Conservation (phyloP, 2,329 filamentous ascomycete genomes). For the Fusarium liriodendri region DNA sequence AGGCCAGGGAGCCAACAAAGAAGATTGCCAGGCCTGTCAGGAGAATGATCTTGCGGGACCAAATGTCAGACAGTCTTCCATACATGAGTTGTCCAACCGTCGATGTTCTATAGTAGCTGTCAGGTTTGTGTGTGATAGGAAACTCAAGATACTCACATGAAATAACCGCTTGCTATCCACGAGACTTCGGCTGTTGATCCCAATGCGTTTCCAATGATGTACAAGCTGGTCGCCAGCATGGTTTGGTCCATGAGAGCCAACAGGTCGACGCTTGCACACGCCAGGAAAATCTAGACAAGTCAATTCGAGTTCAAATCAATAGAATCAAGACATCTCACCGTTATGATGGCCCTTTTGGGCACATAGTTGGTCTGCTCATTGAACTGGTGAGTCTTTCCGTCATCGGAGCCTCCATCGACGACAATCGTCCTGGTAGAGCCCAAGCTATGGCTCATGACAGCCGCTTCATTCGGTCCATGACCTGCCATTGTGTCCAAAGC, state of each 20-base stretch:
- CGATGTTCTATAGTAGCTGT: constrained; percentile 49
- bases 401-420: constrained; percentile 26
- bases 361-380: constrained; percentile 69
- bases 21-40: constrained; percentile 55
- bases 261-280: constrained; percentile 66
- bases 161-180: constrained; percentile 68
- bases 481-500: background rate
- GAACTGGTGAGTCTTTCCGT: constrained; percentile 50
- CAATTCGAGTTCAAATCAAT: background rate
- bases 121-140: background rate
- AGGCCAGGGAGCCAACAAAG: constrained; percentile 56
- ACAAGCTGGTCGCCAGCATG: constrained; percentile 64
- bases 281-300: constrained; percentile 63
- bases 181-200: constrained; percentile 61
- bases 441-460: constrained; percentile 12
- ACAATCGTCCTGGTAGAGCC: constrained; percentile 9
- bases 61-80: constrained; percentile 59
- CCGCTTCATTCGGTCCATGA: background rate
- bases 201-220: constrained; percentile 64
- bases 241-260: constrained; percentile 69
- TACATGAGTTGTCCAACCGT: constrained; percentile 60
- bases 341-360: constrained; percentile 61
- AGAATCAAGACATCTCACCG: constrained; percentile 46
- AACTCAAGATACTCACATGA: constrained; percentile 56
- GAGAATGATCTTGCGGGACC: constrained; percentile 56